These are phyloP conservation scores for Davidsoniella virescens DNA, from an alignment of 2,329 filamentous ascomycete genomes.

Conservation along the genomic window DNA sequence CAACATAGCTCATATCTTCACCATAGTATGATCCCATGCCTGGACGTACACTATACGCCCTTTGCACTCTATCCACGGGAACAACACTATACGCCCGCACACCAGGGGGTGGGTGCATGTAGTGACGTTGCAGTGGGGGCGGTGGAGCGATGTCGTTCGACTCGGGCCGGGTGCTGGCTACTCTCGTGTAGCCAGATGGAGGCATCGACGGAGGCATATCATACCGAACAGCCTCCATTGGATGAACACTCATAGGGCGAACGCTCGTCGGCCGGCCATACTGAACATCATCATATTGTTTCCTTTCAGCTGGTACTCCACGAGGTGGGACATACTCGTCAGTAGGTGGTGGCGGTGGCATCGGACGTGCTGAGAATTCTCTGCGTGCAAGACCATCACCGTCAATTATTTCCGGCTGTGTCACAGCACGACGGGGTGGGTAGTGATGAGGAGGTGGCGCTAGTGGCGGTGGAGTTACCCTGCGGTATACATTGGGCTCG, in stretches of 20 bases:
- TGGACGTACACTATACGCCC: constrained; percentile 27
- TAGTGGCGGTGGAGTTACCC: constrained; percentile 14
- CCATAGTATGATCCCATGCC: constrained; percentile 28
- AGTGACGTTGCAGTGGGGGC: constrained; percentile 14
- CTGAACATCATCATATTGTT: constrained; percentile 31
- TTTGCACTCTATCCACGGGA: constrained; percentile 19
- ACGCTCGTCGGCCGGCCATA: constrained; percentile 23
- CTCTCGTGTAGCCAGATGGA: constrained; percentile 25
- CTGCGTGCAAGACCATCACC: constrained; percentile 18
- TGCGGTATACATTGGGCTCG: constrained; percentile 32
- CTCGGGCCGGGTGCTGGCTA: constrained; percentile 28
- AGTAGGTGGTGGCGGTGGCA: constrained; percentile 23
- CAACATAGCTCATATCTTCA: constrained; percentile 16
- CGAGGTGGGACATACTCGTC: constrained; percentile 35
- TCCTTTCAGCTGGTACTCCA: constrained; percentile 24
- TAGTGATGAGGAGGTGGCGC: constrained; percentile 29
- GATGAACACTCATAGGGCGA: constrained; percentile 7
- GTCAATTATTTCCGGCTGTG: constrained; percentile 38
- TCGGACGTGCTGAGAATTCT: constrained; percentile 26
- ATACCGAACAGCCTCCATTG: constrained; percentile 26
- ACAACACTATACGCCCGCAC: constrained; percentile 21
- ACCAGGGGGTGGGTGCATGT: constrained; percentile 19
- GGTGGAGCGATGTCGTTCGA: constrained; percentile 6
- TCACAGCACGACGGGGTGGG: constrained; percentile 40
- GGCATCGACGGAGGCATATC: constrained; percentile 24